Percentiles rank a stretch among this genome's conserved stretches.
Evolutionary conservation across 164 flowering plant genomes (phyloP).

Genomic region (Brasenia schreberi): DNA sequence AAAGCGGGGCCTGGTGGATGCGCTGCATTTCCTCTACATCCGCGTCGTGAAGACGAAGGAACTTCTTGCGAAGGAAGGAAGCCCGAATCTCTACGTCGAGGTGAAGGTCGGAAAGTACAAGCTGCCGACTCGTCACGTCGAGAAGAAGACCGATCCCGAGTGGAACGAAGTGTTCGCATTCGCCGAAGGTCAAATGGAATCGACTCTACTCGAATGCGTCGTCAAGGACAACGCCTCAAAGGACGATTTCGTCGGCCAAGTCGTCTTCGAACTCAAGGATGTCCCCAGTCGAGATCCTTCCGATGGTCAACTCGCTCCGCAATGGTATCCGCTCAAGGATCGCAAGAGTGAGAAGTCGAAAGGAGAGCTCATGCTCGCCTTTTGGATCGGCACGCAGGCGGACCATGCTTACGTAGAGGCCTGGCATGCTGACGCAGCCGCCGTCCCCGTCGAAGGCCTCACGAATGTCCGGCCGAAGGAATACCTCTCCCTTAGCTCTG

Average conservation of each 20-base stretch:
- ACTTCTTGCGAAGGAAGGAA: constrained; percentile 12
- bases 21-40: constrained; percentile 16
- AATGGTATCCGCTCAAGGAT: constrained; percentile 42
- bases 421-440: constrained; percentile 21
- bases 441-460: constrained; percentile 18
- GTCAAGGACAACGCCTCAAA: constrained; percentile 19
- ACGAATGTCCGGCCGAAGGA: constrained; percentile 33
- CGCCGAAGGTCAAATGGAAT: constrained; percentile 17
- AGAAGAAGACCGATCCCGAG: constrained; percentile 18
- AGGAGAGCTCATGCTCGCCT: constrained; percentile 47
- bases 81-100: constrained; percentile 20
- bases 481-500: constrained; percentile 47
- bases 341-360: constrained; percentile 21
- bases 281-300: constrained; percentile 47
- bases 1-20: constrained; percentile 8
- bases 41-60: constrained; percentile 20
- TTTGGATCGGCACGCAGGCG: constrained; percentile 63
- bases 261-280: constrained; percentile 25
- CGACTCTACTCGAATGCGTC: constrained; percentile 10
- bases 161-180: constrained; percentile 24
- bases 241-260: constrained; percentile 28
- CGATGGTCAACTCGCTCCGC: constrained; percentile 48
- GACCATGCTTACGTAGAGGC: constrained; percentile 33
- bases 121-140: constrained; percentile 13
- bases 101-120: constrained; percentile 21